Evolutionary conservation across 2,329 filamentous ascomycete genomes (phyloP).

Genomic region (Proliferodiscus dingleyae): DNA sequence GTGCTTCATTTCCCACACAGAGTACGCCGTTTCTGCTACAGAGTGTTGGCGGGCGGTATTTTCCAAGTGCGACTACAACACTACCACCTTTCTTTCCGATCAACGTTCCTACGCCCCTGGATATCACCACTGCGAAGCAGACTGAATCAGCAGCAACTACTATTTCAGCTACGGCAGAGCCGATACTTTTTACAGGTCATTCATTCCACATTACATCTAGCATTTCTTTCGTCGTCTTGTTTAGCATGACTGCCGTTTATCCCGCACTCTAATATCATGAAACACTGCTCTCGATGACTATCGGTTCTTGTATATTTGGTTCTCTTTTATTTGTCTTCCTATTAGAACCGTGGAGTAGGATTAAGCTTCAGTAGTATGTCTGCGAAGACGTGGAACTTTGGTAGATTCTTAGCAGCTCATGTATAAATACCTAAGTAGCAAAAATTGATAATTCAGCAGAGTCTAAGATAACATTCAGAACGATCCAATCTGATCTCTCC

Average conservation of each 20-base stretch:
- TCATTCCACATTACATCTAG: not conserved
- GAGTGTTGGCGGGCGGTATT: constrained; percentile 11
- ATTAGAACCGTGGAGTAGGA: not conserved
- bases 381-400: constrained; percentile 17
- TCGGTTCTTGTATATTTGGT: constrained; percentile 12
- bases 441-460: constrained; percentile 7
- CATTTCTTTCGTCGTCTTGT: not conserved
- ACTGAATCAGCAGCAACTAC: constrained; percentile 8
- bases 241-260: constrained; percentile 2
- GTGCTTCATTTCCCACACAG: constrained; percentile 11
- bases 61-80: constrained; percentile 9
- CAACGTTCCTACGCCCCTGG: constrained; percentile 4
- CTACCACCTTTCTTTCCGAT: constrained; percentile 8
- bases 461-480: constrained; percentile 1
- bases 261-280: not conserved
- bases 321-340: constrained; percentile 10
- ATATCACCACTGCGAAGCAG: constrained; percentile 4
- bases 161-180: constrained; percentile 4
- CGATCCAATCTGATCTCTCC: too few species aligned
- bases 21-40: constrained; percentile 12
- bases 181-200: constrained; percentile 10
- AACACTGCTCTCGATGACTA: constrained; percentile 5
- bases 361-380: constrained; percentile 13
- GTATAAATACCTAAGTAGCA: constrained; percentile 6
- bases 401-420: constrained; percentile 8